Evolutionary conservation across 1,139 yeast species (phyloP).

Genomic region (Kodamaea suecica): DNA sequence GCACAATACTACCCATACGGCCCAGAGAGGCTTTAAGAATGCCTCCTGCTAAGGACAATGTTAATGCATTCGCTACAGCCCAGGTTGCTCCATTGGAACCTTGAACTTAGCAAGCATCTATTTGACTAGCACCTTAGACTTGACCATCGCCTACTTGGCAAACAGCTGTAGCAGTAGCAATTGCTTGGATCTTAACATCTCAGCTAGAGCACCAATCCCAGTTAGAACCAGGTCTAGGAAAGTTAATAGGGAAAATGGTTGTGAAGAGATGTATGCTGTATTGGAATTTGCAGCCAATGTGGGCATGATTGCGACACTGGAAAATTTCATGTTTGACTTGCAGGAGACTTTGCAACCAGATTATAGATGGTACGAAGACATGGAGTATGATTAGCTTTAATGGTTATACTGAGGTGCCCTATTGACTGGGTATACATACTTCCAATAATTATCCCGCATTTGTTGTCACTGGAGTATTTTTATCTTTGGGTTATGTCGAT

Average conservation of each 20-base stretch:
- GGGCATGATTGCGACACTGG: constrained; percentile 9
- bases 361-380: no score
- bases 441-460: no score
- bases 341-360: no score
- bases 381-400: no score
- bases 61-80: constrained; percentile 27
- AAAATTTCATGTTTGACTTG: constrained; percentile 6
- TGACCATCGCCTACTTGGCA: background rate
- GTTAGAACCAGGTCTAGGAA: constrained; percentile 21
- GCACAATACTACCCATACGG: constrained; percentile 44
- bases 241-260: constrained; percentile 29
- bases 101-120: no score
- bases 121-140: no score
- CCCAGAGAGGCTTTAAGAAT: constrained; percentile 31
- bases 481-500: no score
- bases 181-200: no score
- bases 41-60: constrained; percentile 27
- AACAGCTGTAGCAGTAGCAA: background rate
- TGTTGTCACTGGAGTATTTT: no score
- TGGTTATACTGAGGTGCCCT: no score
- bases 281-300: constrained; percentile 15
- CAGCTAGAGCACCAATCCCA: constrained; percentile 22
- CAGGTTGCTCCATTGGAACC: constrained; percentile 25
- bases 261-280: constrained; percentile 21
- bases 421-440: no score